A percentile compares a stretch with the other conserved stretches of the same genome.
Conservation (phyloP, 352 stramenopile genomes). For the Achlya hypogyna region DNA sequence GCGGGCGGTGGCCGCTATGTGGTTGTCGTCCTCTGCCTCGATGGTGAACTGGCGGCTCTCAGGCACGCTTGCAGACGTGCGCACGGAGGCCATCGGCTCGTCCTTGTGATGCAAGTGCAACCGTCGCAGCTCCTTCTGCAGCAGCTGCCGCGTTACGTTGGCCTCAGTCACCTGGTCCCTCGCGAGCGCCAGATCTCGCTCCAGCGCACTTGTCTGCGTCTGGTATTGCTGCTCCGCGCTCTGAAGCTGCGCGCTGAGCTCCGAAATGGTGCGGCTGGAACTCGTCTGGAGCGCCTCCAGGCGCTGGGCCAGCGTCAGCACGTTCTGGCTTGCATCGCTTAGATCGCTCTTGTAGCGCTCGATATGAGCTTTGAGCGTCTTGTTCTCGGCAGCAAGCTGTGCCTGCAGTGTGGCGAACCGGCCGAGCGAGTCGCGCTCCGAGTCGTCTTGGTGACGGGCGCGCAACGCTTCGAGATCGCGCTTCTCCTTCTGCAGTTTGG, state of each 20-base stretch:
- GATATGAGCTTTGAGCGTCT: constrained; percentile 36
- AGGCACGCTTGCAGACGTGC: background rate
- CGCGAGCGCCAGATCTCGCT: constrained; percentile 51
- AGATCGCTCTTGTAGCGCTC: constrained; percentile 54
- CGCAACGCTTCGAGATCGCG: constrained; percentile 43
- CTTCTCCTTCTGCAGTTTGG: constrained; percentile 39
- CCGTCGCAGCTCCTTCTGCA: constrained; percentile 25
- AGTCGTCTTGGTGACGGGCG: constrained; percentile 42
- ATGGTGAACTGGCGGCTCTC: background rate
- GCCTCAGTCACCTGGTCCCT: constrained; percentile 43
- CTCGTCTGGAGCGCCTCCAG: constrained; percentile 43
- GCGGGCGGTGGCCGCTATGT: too few species aligned
- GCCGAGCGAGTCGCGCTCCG: constrained; percentile 22
- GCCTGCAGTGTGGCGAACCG: constrained; percentile 22
- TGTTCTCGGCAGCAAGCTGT: constrained; percentile 39
- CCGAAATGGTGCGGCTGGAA: constrained; percentile 53
- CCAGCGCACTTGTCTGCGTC: constrained; percentile 25
- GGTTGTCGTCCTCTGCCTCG: constrained; percentile 15
- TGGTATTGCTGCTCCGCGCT: constrained; percentile 50
- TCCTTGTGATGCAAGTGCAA: background rate
- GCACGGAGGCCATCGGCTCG: background rate
- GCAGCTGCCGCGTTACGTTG: constrained; percentile 50
- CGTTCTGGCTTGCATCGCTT: constrained; percentile 31
- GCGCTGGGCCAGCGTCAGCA: constrained; percentile 36
- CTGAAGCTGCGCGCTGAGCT: constrained; percentile 39